These are phyloP conservation scores for Monosporascus ibericus DNA, from an alignment of 2,329 filamentous ascomycete genomes.

Conservation along the genomic window DNA sequence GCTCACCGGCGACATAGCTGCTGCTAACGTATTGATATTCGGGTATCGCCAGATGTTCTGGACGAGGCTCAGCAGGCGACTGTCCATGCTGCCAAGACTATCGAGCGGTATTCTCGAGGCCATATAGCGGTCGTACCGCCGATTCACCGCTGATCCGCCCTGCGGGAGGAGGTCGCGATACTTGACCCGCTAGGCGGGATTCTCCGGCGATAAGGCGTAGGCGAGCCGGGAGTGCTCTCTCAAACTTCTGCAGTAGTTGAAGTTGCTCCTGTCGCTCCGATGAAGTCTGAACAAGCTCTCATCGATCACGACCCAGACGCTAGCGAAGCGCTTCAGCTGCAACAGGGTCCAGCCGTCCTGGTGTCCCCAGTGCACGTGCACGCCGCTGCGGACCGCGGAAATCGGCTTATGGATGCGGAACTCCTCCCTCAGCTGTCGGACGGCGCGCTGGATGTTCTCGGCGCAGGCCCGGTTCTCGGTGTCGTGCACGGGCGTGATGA, in stretches of 20 bases:
- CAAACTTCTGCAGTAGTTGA: not conserved
- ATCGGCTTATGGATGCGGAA: slow-evolving; percentile 18
- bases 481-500: slow-evolving; percentile 13
- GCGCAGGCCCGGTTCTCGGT: slow-evolving; percentile 6
- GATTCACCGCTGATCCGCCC: not conserved
- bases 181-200: not conserved
- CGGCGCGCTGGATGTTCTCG: slow-evolving; percentile 4
- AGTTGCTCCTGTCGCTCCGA: slow-evolving; percentile 4
- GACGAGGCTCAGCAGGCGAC: not conserved
- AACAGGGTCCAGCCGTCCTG: slow-evolving; percentile 13
- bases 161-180: not conserved
- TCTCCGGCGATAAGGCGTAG: not conserved
- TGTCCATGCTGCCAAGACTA: not conserved
- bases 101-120: not conserved
- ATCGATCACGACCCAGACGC: slow-evolving; percentile 14
- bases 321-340: slow-evolving; percentile 17
- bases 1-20: not conserved
- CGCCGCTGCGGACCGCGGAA: not conserved
- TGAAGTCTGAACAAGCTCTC: slow-evolving; percentile 9
- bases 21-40: not conserved
- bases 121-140: not conserved
- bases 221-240: not conserved
- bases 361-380: slow-evolving; percentile 18
- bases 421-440: slow-evolving; percentile 8
- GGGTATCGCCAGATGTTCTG: slow-evolving; percentile 8